A percentile compares a stretch with the other conserved stretches of the same genome.
phyloP scores from a whole-genome alignment of 192 early-diverging fungal genomes.

The Gamsiella multidivaricata region DNA sequence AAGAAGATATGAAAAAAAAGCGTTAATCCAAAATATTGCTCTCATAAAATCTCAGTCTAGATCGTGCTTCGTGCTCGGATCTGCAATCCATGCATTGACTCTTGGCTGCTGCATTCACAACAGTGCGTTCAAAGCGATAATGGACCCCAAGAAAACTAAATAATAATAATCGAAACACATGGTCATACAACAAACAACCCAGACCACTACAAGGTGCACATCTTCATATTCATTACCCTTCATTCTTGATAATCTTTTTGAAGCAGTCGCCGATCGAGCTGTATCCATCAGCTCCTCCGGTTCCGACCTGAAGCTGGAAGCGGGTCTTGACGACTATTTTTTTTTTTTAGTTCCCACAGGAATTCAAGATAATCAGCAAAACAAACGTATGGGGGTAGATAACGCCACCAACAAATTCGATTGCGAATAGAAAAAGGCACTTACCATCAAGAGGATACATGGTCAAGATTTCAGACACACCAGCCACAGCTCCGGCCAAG shows the following conservation, averaged over 20 bases:
- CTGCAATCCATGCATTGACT: too few species aligned
- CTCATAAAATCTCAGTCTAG: too few species aligned
- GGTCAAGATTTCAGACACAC: slow-evolving; percentile 91
- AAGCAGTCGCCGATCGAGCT: slow-evolving; percentile 90
- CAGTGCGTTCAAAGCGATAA: too few species aligned
- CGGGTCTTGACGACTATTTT: slow-evolving; percentile 89
- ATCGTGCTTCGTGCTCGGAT: too few species aligned
- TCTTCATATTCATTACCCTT: slow-evolving; percentile 73
- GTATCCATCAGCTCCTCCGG: slow-evolving; percentile 85
- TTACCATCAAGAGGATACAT: slow-evolving; percentile 90
- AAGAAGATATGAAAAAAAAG: too few species aligned
- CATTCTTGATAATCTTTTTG: slow-evolving; percentile 89
- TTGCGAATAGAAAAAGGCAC: slow-evolving; percentile 4
- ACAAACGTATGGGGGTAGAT: background rate
- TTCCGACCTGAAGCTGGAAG: slow-evolving; percentile 95
- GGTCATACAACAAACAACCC: background rate
- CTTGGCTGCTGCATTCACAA: too few species aligned
- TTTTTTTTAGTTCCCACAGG: background rate
- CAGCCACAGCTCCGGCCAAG: slow-evolving; percentile 81
- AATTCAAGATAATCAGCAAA: background rate
- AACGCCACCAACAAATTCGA: slow-evolving; percentile 11
- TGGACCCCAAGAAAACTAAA: too few species aligned
- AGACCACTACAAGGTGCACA: background rate
- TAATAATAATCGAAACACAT: too few species aligned
- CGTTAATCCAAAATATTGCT: too few species aligned